phyloP scores from a whole-genome alignment of 352 stramenopile genomes.

The Phytophthora cryptogea region DNA sequence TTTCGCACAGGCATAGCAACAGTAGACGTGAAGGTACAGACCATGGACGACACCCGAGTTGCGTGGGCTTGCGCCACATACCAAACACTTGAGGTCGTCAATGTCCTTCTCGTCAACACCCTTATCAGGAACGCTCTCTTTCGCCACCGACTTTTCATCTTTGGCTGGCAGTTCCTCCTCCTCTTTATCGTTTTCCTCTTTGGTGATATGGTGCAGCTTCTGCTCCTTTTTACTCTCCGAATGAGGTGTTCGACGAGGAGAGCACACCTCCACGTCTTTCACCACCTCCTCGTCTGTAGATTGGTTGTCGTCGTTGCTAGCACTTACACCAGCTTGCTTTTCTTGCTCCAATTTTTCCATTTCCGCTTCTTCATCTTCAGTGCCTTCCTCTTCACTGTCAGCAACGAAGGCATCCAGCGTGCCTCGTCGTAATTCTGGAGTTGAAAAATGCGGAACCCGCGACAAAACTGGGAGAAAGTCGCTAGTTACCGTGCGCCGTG shows the following conservation, averaged over 20 bases:
- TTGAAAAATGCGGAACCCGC: neutral
- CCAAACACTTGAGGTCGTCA: conserved; percentile 71
- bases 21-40: conserved; percentile 84
- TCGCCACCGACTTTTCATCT: conserved; percentile 15
- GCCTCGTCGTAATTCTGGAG: conserved; percentile 41
- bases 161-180: conserved; percentile 19
- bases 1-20: conserved; percentile 82
- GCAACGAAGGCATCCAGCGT: conserved; percentile 63
- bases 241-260: conserved; percentile 6
- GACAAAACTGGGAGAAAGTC: conserved; percentile 50
- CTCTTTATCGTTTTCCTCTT: conserved; percentile 4
- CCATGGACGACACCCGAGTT: conserved; percentile 75
- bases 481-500: conserved; percentile 43
- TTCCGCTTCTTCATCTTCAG: conserved; percentile 45
- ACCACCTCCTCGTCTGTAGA: conserved; percentile 26
- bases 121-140: conserved; percentile 14
- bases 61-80: conserved; percentile 62
- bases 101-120: conserved; percentile 59
- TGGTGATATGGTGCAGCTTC: conserved; percentile 13
- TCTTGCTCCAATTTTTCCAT: conserved; percentile 40
- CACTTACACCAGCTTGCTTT: conserved; percentile 4
- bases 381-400: conserved; percentile 62
- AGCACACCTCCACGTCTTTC: conserved; percentile 22
- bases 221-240: conserved; percentile 38
- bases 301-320: conserved; percentile 29